Evolutionary conservation across 768 basidiomycete genomes (phyloP).

Genomic region (Leccinum arenicola): DNA sequence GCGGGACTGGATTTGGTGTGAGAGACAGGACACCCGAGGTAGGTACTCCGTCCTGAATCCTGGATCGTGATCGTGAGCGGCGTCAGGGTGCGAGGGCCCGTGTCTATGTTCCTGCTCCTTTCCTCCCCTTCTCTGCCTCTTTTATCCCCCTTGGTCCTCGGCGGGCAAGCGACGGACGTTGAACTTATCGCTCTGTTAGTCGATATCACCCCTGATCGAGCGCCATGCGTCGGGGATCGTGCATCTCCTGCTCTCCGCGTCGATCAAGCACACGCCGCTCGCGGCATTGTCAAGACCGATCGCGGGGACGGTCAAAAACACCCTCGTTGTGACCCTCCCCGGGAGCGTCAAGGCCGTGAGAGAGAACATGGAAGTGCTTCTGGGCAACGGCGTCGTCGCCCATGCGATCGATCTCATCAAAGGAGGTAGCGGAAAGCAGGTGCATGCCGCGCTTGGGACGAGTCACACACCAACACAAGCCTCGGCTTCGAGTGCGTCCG

Average conservation of each 20-base stretch:
- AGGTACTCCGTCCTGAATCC: neutral
- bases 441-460: conserved; percentile 52
- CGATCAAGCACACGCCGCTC: conserved; percentile 70
- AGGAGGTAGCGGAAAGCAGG: conserved; percentile 60
- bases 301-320: conserved; percentile 66
- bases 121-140: neutral
- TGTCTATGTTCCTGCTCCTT: neutral
- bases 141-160: neutral
- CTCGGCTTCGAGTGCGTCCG: conserved; percentile 13
- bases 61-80: neutral
- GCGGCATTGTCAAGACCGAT: conserved; percentile 83
- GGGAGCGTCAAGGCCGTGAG: conserved; percentile 84
- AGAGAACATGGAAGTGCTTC: conserved; percentile 67
- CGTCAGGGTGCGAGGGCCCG: neutral
- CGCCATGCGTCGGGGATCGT: conserved; percentile 70
- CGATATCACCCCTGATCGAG: conserved; percentile 61
- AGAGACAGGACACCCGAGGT: conserved; percentile 87
- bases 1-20: conserved; percentile 84
- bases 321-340: conserved; percentile 76
- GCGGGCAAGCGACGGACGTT: neutral
- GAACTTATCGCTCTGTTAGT: conserved; percentile 34
- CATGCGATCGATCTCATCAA: conserved; percentile 73
- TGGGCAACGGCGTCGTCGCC: conserved; percentile 53
- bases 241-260: conserved; percentile 66
- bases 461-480: conserved; percentile 17